Evolutionary conservation across 139 green algal genomes (phyloP).

Genomic region (Tetraselmis striata): DNA sequence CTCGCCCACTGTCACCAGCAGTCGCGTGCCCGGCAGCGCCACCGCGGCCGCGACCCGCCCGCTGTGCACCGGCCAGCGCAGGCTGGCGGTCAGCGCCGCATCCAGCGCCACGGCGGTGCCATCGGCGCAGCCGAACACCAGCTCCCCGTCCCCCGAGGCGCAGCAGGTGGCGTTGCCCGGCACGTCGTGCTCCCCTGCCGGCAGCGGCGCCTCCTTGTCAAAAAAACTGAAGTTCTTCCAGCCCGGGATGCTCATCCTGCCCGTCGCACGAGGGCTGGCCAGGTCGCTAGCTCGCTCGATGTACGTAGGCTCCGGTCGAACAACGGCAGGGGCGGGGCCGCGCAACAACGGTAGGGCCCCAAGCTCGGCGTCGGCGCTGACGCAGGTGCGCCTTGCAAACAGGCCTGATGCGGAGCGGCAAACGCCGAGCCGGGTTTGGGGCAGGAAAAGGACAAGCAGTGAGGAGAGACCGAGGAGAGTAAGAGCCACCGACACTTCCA

Average conservation of each 20-base stretch:
- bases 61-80: neutral
- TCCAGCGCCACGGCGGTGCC: conserved; percentile 42
- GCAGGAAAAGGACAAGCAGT: too few species aligned
- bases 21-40: conserved; percentile 15
- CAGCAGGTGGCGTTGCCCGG: conserved; percentile 39
- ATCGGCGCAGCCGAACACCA: conserved; percentile 52
- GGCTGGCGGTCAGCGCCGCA: neutral
- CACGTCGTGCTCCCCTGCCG: conserved; percentile 18
- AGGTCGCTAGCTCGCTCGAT: too few species aligned
- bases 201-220: conserved; percentile 27
- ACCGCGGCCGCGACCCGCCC: neutral
- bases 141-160: conserved; percentile 11
- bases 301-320: too few species aligned
- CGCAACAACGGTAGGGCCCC: too few species aligned
- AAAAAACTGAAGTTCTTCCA: conserved; percentile 77
- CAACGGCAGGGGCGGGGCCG: too few species aligned
- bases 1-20: conserved; percentile 39
- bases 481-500: too few species aligned
- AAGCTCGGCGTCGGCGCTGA: too few species aligned
- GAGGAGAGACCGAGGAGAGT: too few species aligned
- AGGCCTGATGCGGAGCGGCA: too few species aligned
- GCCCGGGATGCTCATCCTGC: conserved; percentile 12
- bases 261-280: too few species aligned
- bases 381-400: too few species aligned
- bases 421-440: too few species aligned